Base-by-base conservation (phyloP, 192 early-diverging fungal genomes). In the Rhizophagus sp. region DNA sequence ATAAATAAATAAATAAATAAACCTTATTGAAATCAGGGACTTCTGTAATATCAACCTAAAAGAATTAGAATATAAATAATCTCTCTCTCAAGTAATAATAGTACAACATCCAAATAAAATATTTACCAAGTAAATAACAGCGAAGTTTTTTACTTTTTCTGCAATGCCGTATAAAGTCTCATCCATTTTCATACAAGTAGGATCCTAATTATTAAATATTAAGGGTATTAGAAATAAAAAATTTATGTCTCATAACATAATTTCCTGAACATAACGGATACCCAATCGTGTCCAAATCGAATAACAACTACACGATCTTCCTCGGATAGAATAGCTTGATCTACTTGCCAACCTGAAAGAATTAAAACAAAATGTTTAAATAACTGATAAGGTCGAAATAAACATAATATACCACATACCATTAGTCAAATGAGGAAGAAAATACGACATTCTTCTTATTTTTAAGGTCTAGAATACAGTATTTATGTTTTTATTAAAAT, bases 101-200 rank as follows among this genome's bases (percentile, higher is more conserved):
- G 30, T 6, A 44, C 10, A 62, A 52, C 36, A 24, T 24, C 30
- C 12, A 49, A 15, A 39, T 39, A 34, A n/a, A 71, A 8, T 68
- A 41, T 33, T 84, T 82, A 86, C 95, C 47, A 99, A 85, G 79
- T 99, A 99, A 41, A 98, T 90, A 12, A 98, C 95, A 0, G 98
- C 98, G 93, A 99, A 99, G 86, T 98, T 98, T 85, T 98, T 99
- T 82, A 99, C 92, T 84, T 94, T 94, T 71, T 99, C 98, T 8
- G 95, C 95, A 39, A 97, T 94, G 44, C 88, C 85, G 82, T 97
- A 97, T 47, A 99, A 88, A 65, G 94, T 91, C 83, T 99, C 98
- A 83, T 99, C 98, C 96, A 97, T 97, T 64, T 91, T 86, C 98
- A 99, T 99, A 87, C 98, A 99, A 3, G 90, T 90, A 19, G 93